Evolutionary conservation across 768 basidiomycete species (phyloP), one percentile per base, ranked within the genome.

Genomic region (Pleurotus tuber-regium): DNA sequence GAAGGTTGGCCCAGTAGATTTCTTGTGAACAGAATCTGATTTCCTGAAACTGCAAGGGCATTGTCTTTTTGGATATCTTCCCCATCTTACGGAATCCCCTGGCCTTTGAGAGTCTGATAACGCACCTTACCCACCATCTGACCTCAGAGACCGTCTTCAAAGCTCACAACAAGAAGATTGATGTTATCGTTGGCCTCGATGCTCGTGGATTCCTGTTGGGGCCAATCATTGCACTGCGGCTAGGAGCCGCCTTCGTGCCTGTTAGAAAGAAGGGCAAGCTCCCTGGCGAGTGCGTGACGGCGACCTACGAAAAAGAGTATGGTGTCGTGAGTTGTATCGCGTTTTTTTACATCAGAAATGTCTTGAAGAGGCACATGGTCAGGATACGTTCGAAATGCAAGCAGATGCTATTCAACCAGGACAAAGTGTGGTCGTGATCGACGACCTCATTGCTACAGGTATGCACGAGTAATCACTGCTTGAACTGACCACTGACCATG

Each of bases 321-420:
- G 95, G 94, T 39, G 62, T 68, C n/a, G 92, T 92, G 58, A 64
- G 84, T 70, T n/a, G 14, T 7, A 16, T 38, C 4, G 35, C n/a
- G 2, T 38, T 38, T 39, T 33, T 11, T 51, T 43, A 44, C 21
- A 39, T 18, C 29, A n/a, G 41, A n/a, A 18, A 24, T 40, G 0
- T 21, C 30, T 35, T 25, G 46, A 18, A 28, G n/a, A n/a, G n/a
- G n/a, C 18, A 25, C n/a, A 30, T 21, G 44, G 4, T 19, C 53
- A 94, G 92, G 96, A 98, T 63, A 73, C 79, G n/a, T 97, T 98
- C 60, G 93, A 98, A 70, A 94, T 98, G 82, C 97, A 98, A 70
- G 77, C 80, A 16, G 90, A 86, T 47, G 85, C 88, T 8, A 90
- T 99, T 63, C 69, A 80, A 58, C 78, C 85, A 4, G 92, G 93